Conservation (phyloP, 176 grass and related monocot genomes). For the Triticum monococcum region DNA sequence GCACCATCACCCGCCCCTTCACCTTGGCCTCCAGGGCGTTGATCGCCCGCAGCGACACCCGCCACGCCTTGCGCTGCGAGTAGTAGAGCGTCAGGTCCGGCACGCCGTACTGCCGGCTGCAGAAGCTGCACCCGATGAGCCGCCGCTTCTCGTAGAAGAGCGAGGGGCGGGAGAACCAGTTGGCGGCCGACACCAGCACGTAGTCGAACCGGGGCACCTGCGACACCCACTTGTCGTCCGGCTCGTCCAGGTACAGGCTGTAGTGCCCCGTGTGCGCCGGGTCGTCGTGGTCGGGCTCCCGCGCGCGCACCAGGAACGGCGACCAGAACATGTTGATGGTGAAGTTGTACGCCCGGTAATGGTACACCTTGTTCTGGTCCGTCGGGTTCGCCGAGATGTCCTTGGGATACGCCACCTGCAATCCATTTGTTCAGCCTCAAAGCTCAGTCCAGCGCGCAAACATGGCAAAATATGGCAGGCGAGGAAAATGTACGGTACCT, state of each 20-base stretch:
- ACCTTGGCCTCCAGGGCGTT: slow-evolving; percentile 3
- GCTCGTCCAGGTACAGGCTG: slow-evolving; percentile 77
- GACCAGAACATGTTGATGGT: slow-evolving; percentile 87
- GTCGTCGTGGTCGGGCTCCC: slow-evolving; percentile 39
- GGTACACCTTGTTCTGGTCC: slow-evolving; percentile 53
- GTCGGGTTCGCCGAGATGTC: slow-evolving; percentile 47
- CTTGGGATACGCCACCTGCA: slow-evolving; percentile 44
- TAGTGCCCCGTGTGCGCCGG: slow-evolving; percentile 59
- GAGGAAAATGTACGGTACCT: slow-evolving; percentile 10
- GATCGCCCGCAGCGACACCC: slow-evolving; percentile 52
- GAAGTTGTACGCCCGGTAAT: slow-evolving; percentile 62
- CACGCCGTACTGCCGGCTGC: slow-evolving; percentile 56
- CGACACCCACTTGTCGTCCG: slow-evolving; percentile 61
- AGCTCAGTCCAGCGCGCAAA: no score
- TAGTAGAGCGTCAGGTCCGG: slow-evolving; percentile 74
- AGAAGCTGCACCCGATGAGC: slow-evolving; percentile 63
- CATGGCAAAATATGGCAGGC: no score
- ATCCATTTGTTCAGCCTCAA: not conserved
- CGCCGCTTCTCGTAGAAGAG: slow-evolving; percentile 63
- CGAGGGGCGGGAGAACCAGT: slow-evolving; percentile 72
- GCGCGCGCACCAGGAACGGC: slow-evolving; percentile 62
- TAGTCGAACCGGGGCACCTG: slow-evolving; percentile 63
- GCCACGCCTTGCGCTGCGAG: slow-evolving; percentile 61
- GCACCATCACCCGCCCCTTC: slow-evolving; percentile 50
- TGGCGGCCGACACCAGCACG: slow-evolving; percentile 67